These are phyloP conservation scores for Trichophyton benhamiae DNA, from an alignment of 2,329 filamentous ascomycete genomes.

Conservation along the genomic window DNA sequence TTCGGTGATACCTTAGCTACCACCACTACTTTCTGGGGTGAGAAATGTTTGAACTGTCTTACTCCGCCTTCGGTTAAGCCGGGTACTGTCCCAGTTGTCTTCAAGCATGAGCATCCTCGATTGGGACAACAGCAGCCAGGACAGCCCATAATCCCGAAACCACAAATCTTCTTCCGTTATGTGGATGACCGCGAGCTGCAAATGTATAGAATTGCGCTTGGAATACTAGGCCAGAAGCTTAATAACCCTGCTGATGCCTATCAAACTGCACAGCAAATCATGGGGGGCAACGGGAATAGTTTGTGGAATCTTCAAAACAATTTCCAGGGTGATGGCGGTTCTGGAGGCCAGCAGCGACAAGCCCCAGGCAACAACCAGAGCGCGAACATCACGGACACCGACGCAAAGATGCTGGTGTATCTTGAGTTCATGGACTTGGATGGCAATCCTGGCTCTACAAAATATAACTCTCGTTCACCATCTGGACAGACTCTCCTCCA, in stretches of 20 bases:
- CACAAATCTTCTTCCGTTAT: constrained; percentile 56
- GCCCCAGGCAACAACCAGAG: constrained; percentile 30
- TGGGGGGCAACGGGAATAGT: constrained; percentile 33
- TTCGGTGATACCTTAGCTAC: constrained; percentile 62
- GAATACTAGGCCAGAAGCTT: constrained; percentile 36
- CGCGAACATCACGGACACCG: constrained; percentile 42
- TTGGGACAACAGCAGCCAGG: constrained; percentile 36
- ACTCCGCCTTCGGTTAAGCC: constrained; percentile 57
- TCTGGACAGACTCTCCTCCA: constrained; percentile 73
- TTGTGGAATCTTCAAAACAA: constrained; percentile 38
- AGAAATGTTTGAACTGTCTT: constrained; percentile 66
- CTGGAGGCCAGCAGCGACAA: constrained; percentile 35
- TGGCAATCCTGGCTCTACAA: constrained; percentile 55
- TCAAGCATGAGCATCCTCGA: constrained; percentile 45
- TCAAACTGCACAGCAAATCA: constrained; percentile 37
- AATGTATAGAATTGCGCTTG: constrained; percentile 34
- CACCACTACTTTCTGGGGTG: constrained; percentile 69
- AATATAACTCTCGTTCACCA: constrained; percentile 51
- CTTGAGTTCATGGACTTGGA: constrained; percentile 70
- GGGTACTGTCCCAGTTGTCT: constrained; percentile 58
- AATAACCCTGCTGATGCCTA: constrained; percentile 37
- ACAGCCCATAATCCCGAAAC: constrained; percentile 35
- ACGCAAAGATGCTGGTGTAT: constrained; percentile 57
- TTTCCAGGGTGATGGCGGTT: constrained; percentile 32
- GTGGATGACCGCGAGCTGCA: constrained; percentile 39